Conservation (phyloP, 176 grass and related monocot genomes). For the Raddia distichophylla region DNA sequence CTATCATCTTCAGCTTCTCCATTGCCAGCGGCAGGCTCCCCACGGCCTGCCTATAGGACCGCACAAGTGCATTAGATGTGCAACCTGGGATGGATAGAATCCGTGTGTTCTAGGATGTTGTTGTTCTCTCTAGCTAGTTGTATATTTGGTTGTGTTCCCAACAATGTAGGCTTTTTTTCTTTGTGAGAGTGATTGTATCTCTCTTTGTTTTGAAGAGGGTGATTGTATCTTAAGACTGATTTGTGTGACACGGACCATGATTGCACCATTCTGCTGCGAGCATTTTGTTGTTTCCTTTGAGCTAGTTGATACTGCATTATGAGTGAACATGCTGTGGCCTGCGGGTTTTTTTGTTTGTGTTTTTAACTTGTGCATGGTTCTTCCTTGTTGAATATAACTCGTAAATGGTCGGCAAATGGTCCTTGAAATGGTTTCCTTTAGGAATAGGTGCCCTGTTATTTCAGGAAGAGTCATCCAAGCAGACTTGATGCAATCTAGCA, state of each 20-base stretch:
- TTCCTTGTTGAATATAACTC: not conserved
- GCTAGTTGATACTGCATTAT: constrained; percentile 16
- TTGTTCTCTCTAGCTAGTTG: not conserved
- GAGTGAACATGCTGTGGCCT: not conserved
- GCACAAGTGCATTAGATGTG: constrained; percentile 38
- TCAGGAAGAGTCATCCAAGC: not conserved
- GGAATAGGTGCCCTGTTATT: not conserved
- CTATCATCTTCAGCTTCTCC: constrained; percentile 30
- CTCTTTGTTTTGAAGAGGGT: not conserved
- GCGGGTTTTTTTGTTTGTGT: not conserved
- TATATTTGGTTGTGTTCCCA: constrained; percentile 9
- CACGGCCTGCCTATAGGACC: constrained; percentile 38
- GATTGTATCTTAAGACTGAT: constrained; percentile 1
- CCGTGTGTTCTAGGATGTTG: constrained; percentile 30
- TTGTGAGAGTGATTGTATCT: constrained; percentile 1
- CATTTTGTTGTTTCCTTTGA: constrained; percentile 20
- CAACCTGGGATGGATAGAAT: not conserved
- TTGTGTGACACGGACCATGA: not conserved
- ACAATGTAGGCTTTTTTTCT: constrained; percentile 14
- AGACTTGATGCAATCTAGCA: not conserved
- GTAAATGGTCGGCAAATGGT: too few species aligned
- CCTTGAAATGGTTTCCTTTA: not conserved
- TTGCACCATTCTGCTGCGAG: not conserved
- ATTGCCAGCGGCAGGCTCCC: constrained; percentile 25
- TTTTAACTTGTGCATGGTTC: not conserved